These are phyloP conservation scores for Yamagishiella unicocca DNA, from an alignment of 139 green algal genomes.

Conservation along the genomic window DNA sequence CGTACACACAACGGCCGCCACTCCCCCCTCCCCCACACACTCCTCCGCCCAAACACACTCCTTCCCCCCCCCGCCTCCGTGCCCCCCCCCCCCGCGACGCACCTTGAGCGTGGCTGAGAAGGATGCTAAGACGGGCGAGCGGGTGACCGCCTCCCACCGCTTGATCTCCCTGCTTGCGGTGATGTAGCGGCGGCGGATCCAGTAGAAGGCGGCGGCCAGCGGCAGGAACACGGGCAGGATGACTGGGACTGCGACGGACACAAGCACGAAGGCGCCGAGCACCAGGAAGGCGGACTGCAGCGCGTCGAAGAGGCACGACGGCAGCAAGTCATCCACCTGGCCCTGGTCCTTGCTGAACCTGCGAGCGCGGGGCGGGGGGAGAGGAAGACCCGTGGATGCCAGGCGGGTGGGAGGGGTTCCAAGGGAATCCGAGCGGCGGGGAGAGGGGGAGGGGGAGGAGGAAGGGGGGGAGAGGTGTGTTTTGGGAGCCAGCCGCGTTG, in stretches of 20 bases:
- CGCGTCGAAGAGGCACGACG: constrained; percentile 78
- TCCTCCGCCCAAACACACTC: too few species aligned
- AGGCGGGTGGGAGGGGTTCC: too few species aligned
- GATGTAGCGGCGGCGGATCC: constrained; percentile 71
- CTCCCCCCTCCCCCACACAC: too few species aligned
- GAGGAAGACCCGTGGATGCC: too few species aligned
- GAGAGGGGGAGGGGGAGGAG: constrained; percentile 36
- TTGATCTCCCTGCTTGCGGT: constrained; percentile 90
- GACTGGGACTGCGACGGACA: constrained; percentile 73
- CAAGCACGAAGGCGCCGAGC: constrained; percentile 55
- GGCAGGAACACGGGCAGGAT: constrained; percentile 84
- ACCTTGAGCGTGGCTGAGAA: constrained; percentile 84
- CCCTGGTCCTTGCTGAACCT: constrained; percentile 85
- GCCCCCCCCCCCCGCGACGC: not conserved
- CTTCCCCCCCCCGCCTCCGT: not conserved
- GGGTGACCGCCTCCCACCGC: constrained; percentile 88
- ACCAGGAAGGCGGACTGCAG: constrained; percentile 58
- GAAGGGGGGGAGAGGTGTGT: too few species aligned
- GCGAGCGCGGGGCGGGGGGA: not conserved
- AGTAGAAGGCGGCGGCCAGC: constrained; percentile 63
- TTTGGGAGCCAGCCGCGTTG: too few species aligned
- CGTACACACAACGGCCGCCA: too few species aligned
- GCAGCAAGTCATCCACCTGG: constrained; percentile 82
- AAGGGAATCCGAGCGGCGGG: not conserved
- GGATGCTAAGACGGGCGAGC: constrained; percentile 89